Evolutionary conservation across 108 stramenopile species (phyloP).

Genomic region (Cyclotella choctawhatcheeana): DNA sequence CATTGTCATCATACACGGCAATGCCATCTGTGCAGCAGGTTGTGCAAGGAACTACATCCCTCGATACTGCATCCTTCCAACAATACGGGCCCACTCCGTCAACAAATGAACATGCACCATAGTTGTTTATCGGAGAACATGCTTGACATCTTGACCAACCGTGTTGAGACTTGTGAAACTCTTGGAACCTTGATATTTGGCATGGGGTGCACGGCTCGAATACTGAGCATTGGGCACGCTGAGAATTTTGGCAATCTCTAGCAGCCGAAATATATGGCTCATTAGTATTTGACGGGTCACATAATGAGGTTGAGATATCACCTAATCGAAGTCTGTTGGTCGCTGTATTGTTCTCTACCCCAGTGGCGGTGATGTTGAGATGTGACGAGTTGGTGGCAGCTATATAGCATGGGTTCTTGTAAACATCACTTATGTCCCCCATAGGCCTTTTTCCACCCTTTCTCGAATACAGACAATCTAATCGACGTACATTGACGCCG

Average conservation of each 20-base stretch:
- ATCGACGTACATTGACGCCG: neutral
- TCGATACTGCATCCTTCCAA: constrained; percentile 11
- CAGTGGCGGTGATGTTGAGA: neutral
- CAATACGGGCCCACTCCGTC: constrained; percentile 45
- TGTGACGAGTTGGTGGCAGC: neutral
- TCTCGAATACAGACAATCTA: constrained; percentile 22
- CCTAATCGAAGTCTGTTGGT: no score
- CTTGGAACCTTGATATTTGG: constrained; percentile 22
- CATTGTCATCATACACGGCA: constrained; percentile 23
- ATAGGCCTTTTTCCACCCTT: constrained; percentile 43
- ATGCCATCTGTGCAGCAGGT: constrained; percentile 35
- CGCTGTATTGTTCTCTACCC: no score
- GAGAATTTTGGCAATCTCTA: constrained; percentile 29
- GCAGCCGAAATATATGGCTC: constrained; percentile 30
- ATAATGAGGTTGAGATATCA: no score
- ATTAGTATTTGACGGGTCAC: no score
- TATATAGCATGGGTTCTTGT: constrained; percentile 27
- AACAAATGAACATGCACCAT: constrained; percentile 30
- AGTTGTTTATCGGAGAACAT: constrained; percentile 13
- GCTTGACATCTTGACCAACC: constrained; percentile 37
- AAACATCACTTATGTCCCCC: constrained; percentile 18
- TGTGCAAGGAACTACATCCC: constrained; percentile 29
- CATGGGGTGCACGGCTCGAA: constrained; percentile 38
- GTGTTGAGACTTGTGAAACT: constrained; percentile 22
- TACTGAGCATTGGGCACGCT: constrained; percentile 14